These are phyloP conservation scores for Chrysanthemum makinoi DNA, from an alignment of 129 eudicot species.

Conservation along the genomic window DNA sequence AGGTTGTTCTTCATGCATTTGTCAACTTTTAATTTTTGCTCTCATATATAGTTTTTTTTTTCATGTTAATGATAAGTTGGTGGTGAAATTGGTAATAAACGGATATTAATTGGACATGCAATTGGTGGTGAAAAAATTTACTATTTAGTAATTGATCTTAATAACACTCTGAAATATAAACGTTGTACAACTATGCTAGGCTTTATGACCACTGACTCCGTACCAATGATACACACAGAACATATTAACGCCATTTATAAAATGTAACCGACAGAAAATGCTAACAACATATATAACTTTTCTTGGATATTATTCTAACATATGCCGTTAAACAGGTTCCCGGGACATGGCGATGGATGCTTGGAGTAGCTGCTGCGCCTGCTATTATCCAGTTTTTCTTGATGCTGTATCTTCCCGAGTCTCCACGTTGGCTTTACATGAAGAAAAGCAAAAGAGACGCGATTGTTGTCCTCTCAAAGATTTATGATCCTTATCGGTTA, in stretches of 20 bases:
- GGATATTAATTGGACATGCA: neutral
- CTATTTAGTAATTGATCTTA: neutral
- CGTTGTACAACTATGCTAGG: no score
- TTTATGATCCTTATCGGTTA: constrained; percentile 68
- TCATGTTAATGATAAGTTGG: neutral
- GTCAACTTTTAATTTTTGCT: no score
- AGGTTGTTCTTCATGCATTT: constrained; percentile 6
- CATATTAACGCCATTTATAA: no score
- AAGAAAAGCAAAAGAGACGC: constrained; percentile 72
- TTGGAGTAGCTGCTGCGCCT: constrained; percentile 70
- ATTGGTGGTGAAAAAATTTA: neutral
- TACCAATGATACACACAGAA: no score
- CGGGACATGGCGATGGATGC: constrained; percentile 48
- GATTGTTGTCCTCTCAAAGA: constrained; percentile 66
- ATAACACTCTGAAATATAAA: no score
- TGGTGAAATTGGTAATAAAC: neutral
- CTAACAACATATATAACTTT: neutral
- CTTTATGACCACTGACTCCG: no score
- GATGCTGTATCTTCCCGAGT: constrained; percentile 69
- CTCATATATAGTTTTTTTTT: neutral
- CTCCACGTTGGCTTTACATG: constrained; percentile 77
- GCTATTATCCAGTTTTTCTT: constrained; percentile 58
- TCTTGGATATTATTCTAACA: neutral
- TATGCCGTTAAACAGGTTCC: constrained; percentile 32
- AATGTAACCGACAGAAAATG: no score